Percentiles rank a stretch among this genome's conserved stretches.
Conservation (phyloP, 2,329 filamentous ascomycete genomes). For the Cladobotryum mycophilum region DNA sequence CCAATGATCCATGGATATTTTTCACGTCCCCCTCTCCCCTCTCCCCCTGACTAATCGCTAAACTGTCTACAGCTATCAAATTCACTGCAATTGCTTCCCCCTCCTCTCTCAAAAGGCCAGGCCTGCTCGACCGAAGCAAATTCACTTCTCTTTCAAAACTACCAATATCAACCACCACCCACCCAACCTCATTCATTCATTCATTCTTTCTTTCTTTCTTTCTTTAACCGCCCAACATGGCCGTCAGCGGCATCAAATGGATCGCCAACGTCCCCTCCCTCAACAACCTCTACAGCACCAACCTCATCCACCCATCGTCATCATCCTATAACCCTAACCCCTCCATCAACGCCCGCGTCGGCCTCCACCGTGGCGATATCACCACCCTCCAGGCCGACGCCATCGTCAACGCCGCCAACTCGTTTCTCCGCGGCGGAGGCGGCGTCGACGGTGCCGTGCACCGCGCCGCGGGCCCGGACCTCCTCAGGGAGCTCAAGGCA, state of each 20-base stretch:
- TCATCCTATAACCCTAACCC: conserved; percentile 22
- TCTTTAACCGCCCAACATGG: background rate
- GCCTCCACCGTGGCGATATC: conserved; percentile 70
- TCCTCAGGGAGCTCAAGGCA: conserved; percentile 60
- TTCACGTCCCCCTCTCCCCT: no score
- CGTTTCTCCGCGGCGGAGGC: conserved; percentile 72
- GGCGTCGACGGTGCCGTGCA: conserved; percentile 90
- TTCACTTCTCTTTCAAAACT: background rate
- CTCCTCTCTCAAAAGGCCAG: no score
- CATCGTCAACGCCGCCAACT: conserved; percentile 92
- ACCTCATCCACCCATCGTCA: conserved; percentile 26
- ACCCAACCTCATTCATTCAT: background rate
- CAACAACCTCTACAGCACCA: conserved; percentile 53
- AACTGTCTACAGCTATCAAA: no score
- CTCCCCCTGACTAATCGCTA: no score
- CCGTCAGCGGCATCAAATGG: background rate
- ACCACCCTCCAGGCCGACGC: conserved; percentile 71
- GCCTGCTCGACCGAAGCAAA: no score
- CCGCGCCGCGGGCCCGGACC: conserved; percentile 62
- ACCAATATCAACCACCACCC: background rate
- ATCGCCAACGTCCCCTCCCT: conserved; percentile 56
- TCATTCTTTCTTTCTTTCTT: no score
- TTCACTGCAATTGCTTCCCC: no score
- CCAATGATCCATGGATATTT: no score
- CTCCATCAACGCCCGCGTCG: conserved; percentile 62